Conservation (phyloP, 768 basidiomycete genomes). For the Lentinula boryana region DNA sequence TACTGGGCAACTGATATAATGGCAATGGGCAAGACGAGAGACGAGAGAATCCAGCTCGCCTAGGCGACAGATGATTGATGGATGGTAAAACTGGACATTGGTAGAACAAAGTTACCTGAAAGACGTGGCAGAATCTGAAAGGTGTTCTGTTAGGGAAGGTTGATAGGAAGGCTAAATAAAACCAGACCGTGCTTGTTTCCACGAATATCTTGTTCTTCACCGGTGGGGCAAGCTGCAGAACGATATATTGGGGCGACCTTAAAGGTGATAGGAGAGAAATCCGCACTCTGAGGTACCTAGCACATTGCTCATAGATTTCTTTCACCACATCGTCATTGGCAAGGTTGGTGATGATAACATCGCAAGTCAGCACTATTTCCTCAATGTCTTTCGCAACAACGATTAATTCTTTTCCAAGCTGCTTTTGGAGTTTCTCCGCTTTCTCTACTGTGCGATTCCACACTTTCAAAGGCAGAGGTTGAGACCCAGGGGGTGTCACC, state of each 20-base stretch:
- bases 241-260: slow-evolving; percentile 4
- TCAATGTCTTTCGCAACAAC: slow-evolving; percentile 49
- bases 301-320: slow-evolving; percentile 55
- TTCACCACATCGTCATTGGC: slow-evolving; percentile 67
- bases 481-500: slow-evolving; percentile 24
- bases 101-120: slow-evolving; percentile 28
- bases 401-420: slow-evolving; percentile 48
- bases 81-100: not conserved
- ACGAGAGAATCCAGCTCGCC: slow-evolving; percentile 68
- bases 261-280: not conserved
- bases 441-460: slow-evolving; percentile 73
- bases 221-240: slow-evolving; percentile 33
- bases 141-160: slow-evolving; percentile 7
- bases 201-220: slow-evolving; percentile 68
- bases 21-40: slow-evolving; percentile 49
- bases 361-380: slow-evolving; percentile 60
- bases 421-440: slow-evolving; percentile 48
- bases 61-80: slow-evolving; percentile 14
- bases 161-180: not conserved
- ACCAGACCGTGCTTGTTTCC: slow-evolving; percentile 77
- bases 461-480: slow-evolving; percentile 51
- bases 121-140: slow-evolving; percentile 49
- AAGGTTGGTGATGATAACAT: slow-evolving; percentile 73
- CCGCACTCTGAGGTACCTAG: slow-evolving; percentile 50
- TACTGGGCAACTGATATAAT: slow-evolving; percentile 72